Percentiles rank a stretch among this genome's conserved stretches.
These are phyloP conservation scores for Kodamaea kaohsiungensis DNA, from an alignment of 805 yeast species.

Conservation along the genomic window DNA sequence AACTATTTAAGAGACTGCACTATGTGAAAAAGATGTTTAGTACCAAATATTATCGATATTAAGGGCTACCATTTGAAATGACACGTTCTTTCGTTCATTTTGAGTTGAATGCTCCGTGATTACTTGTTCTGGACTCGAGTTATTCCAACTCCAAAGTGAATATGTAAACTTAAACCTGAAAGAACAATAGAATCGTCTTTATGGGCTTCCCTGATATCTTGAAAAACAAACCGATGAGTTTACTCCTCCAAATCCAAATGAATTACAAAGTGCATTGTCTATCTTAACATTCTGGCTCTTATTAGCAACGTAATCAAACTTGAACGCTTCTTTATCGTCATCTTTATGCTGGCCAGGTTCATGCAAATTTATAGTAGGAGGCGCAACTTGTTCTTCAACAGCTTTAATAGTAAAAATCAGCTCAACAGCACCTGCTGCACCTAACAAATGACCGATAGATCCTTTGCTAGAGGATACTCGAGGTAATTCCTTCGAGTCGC, in stretches of 20 bases:
- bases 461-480: slow-evolving; percentile 85
- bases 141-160: too few relatives aligned
- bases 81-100: too few relatives aligned
- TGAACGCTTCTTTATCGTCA: slow-evolving; percentile 41
- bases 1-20: too few relatives aligned
- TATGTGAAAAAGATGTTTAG: too few relatives aligned
- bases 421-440: slow-evolving; percentile 96
- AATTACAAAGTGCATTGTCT: slow-evolving; percentile 72
- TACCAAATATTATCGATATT: too few relatives aligned
- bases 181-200: too few relatives aligned
- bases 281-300: slow-evolving; percentile 41
- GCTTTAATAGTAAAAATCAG: slow-evolving; percentile 78
- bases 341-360: slow-evolving; percentile 47
- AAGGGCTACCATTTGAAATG: too few relatives aligned
- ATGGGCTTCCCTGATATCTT: slow-evolving; percentile 12
- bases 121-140: too few relatives aligned
- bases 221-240: slow-evolving; percentile 70
- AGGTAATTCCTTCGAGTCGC: slow-evolving; percentile 34
- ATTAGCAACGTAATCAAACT: slow-evolving; percentile 60
- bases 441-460: slow-evolving; percentile 88
- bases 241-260: slow-evolving; percentile 98
- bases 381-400: slow-evolving; percentile 54
- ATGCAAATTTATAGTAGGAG: slow-evolving; percentile 79
- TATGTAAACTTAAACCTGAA: too few relatives aligned
- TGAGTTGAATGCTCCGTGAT: too few relatives aligned